Conservation (phyloP, 768 basidiomycete genomes). For the Vararia minispora region DNA sequence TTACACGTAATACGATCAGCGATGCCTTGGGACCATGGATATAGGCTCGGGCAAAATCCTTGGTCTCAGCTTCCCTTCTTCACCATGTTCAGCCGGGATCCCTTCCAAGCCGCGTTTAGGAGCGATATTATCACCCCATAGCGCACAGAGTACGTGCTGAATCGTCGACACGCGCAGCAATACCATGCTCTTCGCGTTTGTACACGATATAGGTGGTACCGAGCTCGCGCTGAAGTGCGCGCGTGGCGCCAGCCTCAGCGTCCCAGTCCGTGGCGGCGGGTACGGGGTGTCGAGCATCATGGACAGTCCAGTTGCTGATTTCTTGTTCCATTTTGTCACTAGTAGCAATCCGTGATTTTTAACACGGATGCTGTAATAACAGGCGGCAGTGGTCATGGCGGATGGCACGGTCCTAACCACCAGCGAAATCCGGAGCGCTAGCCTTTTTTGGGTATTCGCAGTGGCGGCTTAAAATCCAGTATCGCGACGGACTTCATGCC, state of each 20-base stretch:
- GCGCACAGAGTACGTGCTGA: slow-evolving; percentile 31
- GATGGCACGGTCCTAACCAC: slow-evolving; percentile 27
- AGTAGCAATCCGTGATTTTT: slow-evolving; percentile 37
- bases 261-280: slow-evolving; percentile 36
- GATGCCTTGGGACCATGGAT: too few relatives aligned
- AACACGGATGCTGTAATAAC: slow-evolving; percentile 26
- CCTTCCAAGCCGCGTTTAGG: slow-evolving; percentile 19
- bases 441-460: slow-evolving; percentile 40
- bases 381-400: slow-evolving; percentile 34
- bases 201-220: slow-evolving; percentile 30
- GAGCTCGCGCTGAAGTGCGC: slow-evolving; percentile 25
- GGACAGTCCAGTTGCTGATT: slow-evolving; percentile 37
- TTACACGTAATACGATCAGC: too few relatives aligned
- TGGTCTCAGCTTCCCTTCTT: too few relatives aligned
- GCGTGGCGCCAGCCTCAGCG: slow-evolving; percentile 20
- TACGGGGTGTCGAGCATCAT: slow-evolving; percentile 35
- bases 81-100: slow-evolving; percentile 9
- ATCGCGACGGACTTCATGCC: slow-evolving; percentile 38
- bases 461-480: slow-evolving; percentile 41
- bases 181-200: slow-evolving; percentile 30
- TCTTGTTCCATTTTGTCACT: slow-evolving; percentile 31
- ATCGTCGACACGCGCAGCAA: slow-evolving; percentile 26
- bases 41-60: too few relatives aligned
- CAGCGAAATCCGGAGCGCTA: slow-evolving; percentile 17
- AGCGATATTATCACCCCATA: slow-evolving; percentile 31